Evolutionary conservation across 2,329 filamentous ascomycete species (phyloP).

Genomic region (Emmonsiellopsis sp.): DNA sequence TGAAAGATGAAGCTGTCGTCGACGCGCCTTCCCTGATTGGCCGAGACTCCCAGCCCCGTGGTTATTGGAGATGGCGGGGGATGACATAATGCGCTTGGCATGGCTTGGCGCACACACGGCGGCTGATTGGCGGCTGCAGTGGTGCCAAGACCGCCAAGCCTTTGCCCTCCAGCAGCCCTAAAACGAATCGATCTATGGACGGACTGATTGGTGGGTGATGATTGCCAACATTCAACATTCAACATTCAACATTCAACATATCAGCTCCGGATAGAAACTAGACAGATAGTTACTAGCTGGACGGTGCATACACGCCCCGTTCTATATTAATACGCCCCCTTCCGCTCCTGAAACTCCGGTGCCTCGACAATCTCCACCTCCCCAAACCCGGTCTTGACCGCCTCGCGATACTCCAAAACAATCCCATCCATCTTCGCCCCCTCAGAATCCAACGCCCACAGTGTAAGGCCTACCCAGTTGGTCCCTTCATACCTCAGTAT

Average conservation of each 20-base stretch:
- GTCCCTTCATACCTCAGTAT: constrained; percentile 60
- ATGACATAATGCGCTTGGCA: constrained; percentile 5
- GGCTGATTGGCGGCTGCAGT: constrained; percentile 4
- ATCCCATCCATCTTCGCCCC: constrained; percentile 51
- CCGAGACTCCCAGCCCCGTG: background rate
- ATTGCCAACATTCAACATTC: too few species aligned
- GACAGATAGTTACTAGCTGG: background rate
- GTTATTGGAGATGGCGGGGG: constrained; percentile 11
- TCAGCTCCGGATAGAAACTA: too few species aligned
- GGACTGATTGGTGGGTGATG: too few species aligned
- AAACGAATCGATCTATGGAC: too few species aligned
- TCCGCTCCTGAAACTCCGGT: constrained; percentile 37
- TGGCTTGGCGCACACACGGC: background rate
- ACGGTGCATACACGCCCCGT: background rate
- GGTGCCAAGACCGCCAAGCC: background rate
- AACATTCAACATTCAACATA: too few species aligned
- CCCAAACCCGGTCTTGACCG: constrained; percentile 43
- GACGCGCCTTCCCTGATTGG: background rate
- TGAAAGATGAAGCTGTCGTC: background rate
- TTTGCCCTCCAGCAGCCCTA: background rate
- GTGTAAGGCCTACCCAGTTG: constrained; percentile 58
- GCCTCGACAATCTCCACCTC: constrained; percentile 39
- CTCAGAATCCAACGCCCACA: constrained; percentile 55
- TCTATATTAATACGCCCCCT: constrained; percentile 39
- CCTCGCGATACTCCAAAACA: constrained; percentile 38